These are phyloP conservation scores for Vitis riparia DNA, from an alignment of 164 flowering plant genomes.

Conservation along the genomic window DNA sequence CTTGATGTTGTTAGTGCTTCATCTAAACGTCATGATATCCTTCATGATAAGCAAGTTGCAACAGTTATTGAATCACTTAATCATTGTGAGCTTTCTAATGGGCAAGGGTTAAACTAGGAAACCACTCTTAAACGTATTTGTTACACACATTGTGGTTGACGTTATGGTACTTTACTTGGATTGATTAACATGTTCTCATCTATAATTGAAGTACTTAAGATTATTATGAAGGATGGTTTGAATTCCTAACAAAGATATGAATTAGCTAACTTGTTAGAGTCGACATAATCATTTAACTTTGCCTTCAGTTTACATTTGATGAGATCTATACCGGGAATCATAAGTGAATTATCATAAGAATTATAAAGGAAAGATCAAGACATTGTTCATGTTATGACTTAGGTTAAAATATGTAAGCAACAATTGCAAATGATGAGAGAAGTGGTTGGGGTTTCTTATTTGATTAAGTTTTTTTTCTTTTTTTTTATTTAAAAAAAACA, in stretches of 20 bases:
- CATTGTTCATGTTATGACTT: background rate
- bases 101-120: constrained; percentile 9
- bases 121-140: constrained; percentile 4
- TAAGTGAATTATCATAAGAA: too few relatives aligned
- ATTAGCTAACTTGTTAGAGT: background rate
- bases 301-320: background rate
- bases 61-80: constrained; percentile 5
- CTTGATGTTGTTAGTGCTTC: constrained; percentile 8
- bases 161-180: background rate
- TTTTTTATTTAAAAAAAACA: too few relatives aligned
- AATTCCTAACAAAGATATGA: background rate
- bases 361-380: background rate
- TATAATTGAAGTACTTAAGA: constrained; percentile 5
- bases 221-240: background rate
- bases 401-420: too few relatives aligned
- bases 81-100: background rate
- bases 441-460: too few relatives aligned
- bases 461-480: too few relatives aligned
- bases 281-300: background rate
- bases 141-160: constrained; percentile 13
- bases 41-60: background rate
- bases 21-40: background rate
- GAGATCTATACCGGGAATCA: background rate
- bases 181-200: constrained; percentile 3
- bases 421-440: too few relatives aligned